These are phyloP conservation scores for Misopates orontium DNA, from an alignment of 257 asterid genomes.

Conservation along the genomic window DNA sequence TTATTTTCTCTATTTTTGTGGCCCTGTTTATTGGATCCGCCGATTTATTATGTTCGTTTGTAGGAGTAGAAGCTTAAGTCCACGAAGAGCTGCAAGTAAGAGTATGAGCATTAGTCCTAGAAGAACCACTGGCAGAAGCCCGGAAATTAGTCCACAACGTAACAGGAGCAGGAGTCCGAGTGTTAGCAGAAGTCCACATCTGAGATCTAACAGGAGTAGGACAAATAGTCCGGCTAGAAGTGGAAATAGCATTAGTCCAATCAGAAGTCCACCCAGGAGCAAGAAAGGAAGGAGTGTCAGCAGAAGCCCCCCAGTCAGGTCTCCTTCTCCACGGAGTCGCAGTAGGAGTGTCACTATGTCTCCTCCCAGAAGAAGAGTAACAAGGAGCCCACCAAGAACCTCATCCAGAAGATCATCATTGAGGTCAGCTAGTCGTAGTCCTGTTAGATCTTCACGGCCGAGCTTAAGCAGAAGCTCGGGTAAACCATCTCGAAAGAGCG, in stretches of 20 bases:
- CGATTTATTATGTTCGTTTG: slow-evolving; percentile 38
- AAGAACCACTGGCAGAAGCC: slow-evolving; percentile 57
- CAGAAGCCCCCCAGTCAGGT: slow-evolving; percentile 57
- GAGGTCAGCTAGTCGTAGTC: slow-evolving; percentile 42
- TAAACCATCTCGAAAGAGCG: slow-evolving; percentile 60
- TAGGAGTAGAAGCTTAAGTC: slow-evolving; percentile 87
- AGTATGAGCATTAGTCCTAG: slow-evolving; percentile 96
- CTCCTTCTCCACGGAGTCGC: slow-evolving; percentile 36
- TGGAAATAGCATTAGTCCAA: slow-evolving; percentile 42
- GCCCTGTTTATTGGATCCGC: slow-evolving; percentile 30
- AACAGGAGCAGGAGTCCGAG: slow-evolving; percentile 60
- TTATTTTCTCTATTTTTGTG: slow-evolving; percentile 29
- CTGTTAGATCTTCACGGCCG: slow-evolving; percentile 30
- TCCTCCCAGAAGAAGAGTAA: slow-evolving; percentile 52
- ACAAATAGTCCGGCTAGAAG: slow-evolving; percentile 49
- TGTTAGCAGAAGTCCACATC: slow-evolving; percentile 54
- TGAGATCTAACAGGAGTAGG: slow-evolving; percentile 66
- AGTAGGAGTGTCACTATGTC: slow-evolving; percentile 39
- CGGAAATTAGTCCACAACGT: slow-evolving; percentile 41
- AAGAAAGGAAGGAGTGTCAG: slow-evolving; percentile 52
- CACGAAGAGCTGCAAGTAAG: slow-evolving; percentile 59
- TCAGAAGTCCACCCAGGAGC: slow-evolving; percentile 37
- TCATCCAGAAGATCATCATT: slow-evolving; percentile 53
- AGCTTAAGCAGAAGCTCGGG: slow-evolving; percentile 52
- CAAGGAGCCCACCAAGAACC: slow-evolving; percentile 54